Conservation (phyloP, 495 filamentous ascomycete species). For the Parathielavia appendiculata region DNA sequence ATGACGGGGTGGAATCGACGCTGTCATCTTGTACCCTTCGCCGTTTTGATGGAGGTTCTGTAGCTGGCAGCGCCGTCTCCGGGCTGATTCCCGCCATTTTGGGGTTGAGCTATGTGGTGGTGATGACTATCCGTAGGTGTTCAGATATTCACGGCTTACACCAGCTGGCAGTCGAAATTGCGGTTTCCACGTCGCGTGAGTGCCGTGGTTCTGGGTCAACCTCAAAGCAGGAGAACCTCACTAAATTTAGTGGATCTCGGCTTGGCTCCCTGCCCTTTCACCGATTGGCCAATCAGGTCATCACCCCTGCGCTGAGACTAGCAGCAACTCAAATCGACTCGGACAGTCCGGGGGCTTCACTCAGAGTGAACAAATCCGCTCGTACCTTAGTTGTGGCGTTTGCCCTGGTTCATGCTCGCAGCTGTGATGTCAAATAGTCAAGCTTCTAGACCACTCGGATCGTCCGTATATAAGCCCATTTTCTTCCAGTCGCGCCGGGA, state of each 20-base stretch:
- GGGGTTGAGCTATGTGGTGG: not conserved
- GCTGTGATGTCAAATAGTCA: too few relatives aligned
- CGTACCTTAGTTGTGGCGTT: too few relatives aligned
- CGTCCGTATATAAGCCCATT: too few relatives aligned
- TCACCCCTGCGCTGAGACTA: too few relatives aligned
- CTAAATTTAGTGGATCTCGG: slow-evolving; percentile 3
- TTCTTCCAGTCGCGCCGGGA: too few relatives aligned
- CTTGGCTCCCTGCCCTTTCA: not conserved
- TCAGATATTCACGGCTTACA: not conserved
- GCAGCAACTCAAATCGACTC: too few relatives aligned
- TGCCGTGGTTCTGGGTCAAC: too few relatives aligned
- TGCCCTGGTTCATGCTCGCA: too few relatives aligned
- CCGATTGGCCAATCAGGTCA: slow-evolving; percentile 9
- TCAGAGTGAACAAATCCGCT: too few relatives aligned
- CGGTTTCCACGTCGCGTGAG: not conserved
- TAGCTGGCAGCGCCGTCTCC: slow-evolving; percentile 20
- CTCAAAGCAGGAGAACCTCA: too few relatives aligned
- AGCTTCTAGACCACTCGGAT: too few relatives aligned
- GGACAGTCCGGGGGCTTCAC: too few relatives aligned
- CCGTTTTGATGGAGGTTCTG: slow-evolving; percentile 48
- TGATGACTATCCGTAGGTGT: not conserved
- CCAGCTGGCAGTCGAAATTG: not conserved
- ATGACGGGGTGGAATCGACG: slow-evolving; percentile 34
- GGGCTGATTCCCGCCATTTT: slow-evolving; percentile 38
- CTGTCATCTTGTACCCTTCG: slow-evolving; percentile 50